Base-by-base conservation (phyloP, 2,329 filamentous ascomycete species). In the Cladosporium velox region DNA sequence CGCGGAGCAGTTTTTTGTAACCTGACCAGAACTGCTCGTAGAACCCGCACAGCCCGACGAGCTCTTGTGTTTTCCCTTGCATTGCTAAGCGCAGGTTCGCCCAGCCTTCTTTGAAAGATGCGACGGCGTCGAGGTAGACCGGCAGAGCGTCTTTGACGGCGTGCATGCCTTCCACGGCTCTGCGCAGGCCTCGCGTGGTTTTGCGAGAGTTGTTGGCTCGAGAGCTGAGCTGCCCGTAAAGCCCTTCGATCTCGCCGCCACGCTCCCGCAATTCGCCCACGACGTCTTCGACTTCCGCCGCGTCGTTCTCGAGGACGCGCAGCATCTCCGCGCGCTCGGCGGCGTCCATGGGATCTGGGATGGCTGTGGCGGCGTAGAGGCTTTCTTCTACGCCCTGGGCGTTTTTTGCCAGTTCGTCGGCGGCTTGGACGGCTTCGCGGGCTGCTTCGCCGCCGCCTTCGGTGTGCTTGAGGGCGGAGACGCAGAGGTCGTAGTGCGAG, bases 401-500 rank as follows among this genome's bases (percentile, higher is more conserved):
- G 35, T 73, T 72, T 15, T 74, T 77, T 14, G 68, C 69, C 30
- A 65, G 67, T 30, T 71, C 66, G 32, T 75, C 77, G 0, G 78
- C 76, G 24, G 77, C 77, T 61, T 79, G 76, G 4, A 74, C 66
- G 8, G 76, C 76, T 66, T 68, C 67, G n/a, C 76, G 79, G 2
- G 81, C 82, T 15, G 82, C 82, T 67, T 81, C 81, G 12, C 80
- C 79, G 11, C 83, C 81, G 66, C 82, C 82, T 79, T 97, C 93
- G 3, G 93, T 97, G 60, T 94, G 92, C 67, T 93, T 91, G 52
- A 97, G 90, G 0, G 94, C 94, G 0, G 90, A 94, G 15, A 96
- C 91, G 77, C 94, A 97, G 70, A 96, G 87, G 77, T 98, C 94
- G 76, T 97, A 97, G 79, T 98, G 94, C 30, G 86, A 87, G 8